Base-by-base conservation (phyloP, 208 protist species). In the Acanthamoeba healyi region DNA sequence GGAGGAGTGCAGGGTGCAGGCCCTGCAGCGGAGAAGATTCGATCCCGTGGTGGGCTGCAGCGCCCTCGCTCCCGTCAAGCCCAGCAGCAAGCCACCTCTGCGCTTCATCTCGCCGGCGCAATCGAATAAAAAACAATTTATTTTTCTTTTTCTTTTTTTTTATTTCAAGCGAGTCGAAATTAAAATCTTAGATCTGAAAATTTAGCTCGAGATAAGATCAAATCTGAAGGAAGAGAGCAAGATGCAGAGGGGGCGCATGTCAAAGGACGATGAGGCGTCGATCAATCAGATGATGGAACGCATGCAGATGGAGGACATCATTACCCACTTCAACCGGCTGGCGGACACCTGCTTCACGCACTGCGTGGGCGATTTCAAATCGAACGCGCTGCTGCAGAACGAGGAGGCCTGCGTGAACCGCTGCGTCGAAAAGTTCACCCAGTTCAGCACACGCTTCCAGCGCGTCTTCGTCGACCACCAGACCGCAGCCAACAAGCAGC, bases 341-440 rank as follows among this genome's bases (percentile, higher is more conserved):
- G 54, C 86, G 34, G 86, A 92, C 19, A n/a, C 22, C 14, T 92
- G 86, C 56, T 92, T 92, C 86, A 74, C 54, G 24, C 29, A 92
- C 38, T 92, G 86, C 42, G 86, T 92, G 14, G 36, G 17, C 86
- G 86, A 92, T 72, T 92, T 92, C 86, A 42, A 92, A 40, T 92
- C 86, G n/a, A 77, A 26, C 17, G 15, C 6, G 40, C 56, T 92
- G 38, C 17, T 40, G 24, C 86, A 92, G 26, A 67, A 26, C 61
- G 86, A 92, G 40, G 86, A 92, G 44, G 86, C 34, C 49, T 92
- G 86, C 56, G 61, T 92, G 54, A 26, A 54, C 32, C 54, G 86
- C 44, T 92, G 86, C 32, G 61, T 92, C 12, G 86, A 92, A n/a
- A 92, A 92, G 40, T 92, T 92, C 56, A 72, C 36, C 44, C 54